Conservation (phyloP, 192 early-diverging fungal genomes). For the Dispira parvispora region DNA sequence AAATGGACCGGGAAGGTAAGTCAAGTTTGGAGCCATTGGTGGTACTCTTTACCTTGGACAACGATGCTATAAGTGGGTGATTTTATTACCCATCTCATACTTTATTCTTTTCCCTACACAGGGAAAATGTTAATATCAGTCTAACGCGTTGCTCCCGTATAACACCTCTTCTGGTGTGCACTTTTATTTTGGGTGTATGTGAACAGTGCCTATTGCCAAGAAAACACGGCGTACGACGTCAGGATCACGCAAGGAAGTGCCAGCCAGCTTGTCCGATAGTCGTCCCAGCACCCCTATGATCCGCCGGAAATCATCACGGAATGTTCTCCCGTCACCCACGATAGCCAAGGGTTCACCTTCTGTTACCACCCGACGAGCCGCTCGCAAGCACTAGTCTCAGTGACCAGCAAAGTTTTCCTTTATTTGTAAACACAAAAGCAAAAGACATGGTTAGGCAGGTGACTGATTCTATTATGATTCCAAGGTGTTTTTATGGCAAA, state of each 20-base stretch:
- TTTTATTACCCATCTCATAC: neutral
- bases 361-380: conserved; percentile 4
- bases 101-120: neutral
- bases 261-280: neutral
- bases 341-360: neutral
- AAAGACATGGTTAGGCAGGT: no score
- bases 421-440: no score
- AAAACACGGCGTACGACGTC: conserved; percentile 3
- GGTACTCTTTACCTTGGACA: neutral
- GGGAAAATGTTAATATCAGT: neutral
- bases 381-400: neutral
- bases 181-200: neutral
- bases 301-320: neutral
- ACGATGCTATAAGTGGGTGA: neutral
- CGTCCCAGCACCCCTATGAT: neutral
- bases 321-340: neutral
- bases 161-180: neutral
- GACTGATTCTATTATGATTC: no score
- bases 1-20: conserved; percentile 4
- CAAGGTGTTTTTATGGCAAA: no score
- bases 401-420: no score
- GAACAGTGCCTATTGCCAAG: neutral
- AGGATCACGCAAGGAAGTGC: neutral
- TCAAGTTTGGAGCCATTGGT: neutral
- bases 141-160: neutral